phyloP scores from a whole-genome alignment of 345 rosid species.

The Linum usitatissimum region DNA sequence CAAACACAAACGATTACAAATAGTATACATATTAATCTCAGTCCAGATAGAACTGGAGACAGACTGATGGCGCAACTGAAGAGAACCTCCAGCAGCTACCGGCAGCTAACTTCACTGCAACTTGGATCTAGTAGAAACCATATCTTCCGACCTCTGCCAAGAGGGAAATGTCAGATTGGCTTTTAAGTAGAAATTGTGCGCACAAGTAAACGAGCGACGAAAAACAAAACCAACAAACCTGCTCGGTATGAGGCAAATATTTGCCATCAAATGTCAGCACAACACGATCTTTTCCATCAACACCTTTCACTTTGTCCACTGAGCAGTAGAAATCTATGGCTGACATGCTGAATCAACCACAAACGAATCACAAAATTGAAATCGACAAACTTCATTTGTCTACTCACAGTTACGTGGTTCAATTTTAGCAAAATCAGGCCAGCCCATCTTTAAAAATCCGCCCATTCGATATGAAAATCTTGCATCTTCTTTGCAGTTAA shows the following conservation, averaged over 20 bases:
- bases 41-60: no score
- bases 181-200: background rate
- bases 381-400: background rate
- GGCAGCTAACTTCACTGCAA: slow-evolving; percentile 13
- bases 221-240: slow-evolving; percentile 41
- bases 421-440: background rate
- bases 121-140: slow-evolving; percentile 48
- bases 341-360: slow-evolving; percentile 51
- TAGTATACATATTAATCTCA: no score
- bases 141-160: slow-evolving; percentile 47
- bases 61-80: no score
- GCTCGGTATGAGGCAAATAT: slow-evolving; percentile 66
- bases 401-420: background rate
- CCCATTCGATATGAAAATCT: background rate
- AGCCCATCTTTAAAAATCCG: no score
- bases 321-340: slow-evolving; percentile 95
- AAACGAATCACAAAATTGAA: background rate
- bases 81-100: no score
- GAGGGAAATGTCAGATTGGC: background rate
- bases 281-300: slow-evolving; percentile 75
- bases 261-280: slow-evolving; percentile 82
- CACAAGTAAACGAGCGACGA: background rate
- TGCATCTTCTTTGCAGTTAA: no score
- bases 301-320: slow-evolving; percentile 74
- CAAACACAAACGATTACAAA: no score